phyloP scores from a whole-genome alignment of 495 filamentous ascomycete genomes.

The Coniosporium apollinis region DNA sequence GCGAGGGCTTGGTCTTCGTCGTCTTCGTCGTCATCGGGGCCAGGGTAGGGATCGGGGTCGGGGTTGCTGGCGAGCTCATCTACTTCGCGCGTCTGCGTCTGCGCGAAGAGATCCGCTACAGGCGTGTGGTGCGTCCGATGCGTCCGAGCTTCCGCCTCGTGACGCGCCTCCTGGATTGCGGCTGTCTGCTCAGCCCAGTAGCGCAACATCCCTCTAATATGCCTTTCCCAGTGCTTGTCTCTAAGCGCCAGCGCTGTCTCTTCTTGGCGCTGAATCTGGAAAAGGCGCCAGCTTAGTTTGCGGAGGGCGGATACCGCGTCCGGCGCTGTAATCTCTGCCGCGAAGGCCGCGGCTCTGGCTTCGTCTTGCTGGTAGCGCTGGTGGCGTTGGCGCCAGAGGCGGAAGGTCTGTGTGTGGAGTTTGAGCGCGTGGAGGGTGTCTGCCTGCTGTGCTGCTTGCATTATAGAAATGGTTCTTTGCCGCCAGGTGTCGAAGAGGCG shows the following conservation, averaged over 20 bases:
- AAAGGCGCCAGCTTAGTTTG: conserved; percentile 21
- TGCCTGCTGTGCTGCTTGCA: background rate
- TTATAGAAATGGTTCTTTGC: background rate
- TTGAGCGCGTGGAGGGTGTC: background rate
- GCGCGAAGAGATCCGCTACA: too few species aligned
- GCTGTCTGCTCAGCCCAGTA: conserved; percentile 19
- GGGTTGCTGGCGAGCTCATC: too few species aligned
- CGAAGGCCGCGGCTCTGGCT: conserved; percentile 9
- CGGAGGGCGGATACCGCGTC: conserved; percentile 9
- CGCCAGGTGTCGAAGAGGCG: conserved; percentile 7
- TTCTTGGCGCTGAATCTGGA: conserved; percentile 14
- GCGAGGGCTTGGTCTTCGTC: conserved; percentile 6
- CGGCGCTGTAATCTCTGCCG: conserved; percentile 12
- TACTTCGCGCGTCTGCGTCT: too few species aligned
- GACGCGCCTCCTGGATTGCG: too few species aligned
- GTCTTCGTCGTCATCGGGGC: conserved; percentile 4
- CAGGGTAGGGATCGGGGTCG: background rate
- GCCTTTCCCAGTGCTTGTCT: conserved; percentile 18
- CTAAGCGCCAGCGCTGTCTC: conserved; percentile 20
- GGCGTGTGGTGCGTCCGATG: too few species aligned
- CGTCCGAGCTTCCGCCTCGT: too few species aligned
- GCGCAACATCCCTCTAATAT: conserved; percentile 20
- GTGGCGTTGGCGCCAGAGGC: conserved; percentile 2
- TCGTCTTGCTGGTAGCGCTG: conserved; percentile 5
- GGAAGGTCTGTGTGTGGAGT: background rate